Percentiles rank a stretch among this genome's conserved stretches.
Conservation (phyloP, 1,284 basidiomycete species). For the Leccinum insigne region DNA sequence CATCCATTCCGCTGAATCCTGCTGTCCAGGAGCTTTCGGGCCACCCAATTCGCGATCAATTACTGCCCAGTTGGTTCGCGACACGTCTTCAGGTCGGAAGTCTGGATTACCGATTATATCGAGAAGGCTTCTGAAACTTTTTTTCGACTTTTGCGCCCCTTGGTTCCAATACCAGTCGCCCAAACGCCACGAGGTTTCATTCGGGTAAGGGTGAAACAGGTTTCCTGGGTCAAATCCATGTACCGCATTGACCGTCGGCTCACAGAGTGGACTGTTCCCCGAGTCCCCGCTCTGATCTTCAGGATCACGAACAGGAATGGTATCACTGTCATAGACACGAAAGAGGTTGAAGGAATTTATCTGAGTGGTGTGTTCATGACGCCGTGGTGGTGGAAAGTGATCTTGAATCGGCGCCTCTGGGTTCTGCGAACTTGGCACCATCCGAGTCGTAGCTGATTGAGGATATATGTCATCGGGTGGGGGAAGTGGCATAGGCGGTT, state of each 20-base stretch:
- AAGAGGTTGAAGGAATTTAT: not conserved
- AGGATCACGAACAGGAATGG: not conserved
- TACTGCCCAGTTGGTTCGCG: not conserved
- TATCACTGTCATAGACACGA: not conserved
- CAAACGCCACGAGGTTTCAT: not conserved
- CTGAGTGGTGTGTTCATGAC: not conserved
- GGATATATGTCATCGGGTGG: not conserved
- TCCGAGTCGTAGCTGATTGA: not conserved
- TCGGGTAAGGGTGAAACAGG: not conserved
- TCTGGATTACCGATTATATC: not conserved
- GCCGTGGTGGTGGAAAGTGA: not conserved
- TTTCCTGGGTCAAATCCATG: not conserved
- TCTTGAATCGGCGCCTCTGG: not conserved
- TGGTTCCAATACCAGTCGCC: not conserved
- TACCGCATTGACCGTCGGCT: not conserved
- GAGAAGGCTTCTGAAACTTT: not conserved
- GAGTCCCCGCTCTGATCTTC: not conserved
- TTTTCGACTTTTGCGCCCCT: not conserved
- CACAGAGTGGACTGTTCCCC: not conserved
- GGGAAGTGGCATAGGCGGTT: not conserved
- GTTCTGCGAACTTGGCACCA: not conserved
- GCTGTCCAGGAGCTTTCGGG: not conserved
- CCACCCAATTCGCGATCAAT: not conserved
- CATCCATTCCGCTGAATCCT: not conserved
- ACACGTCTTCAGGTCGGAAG: not conserved